A percentile compares a stretch with the other conserved stretches of the same genome.
Conservation (phyloP, 805 yeast species). For the Metschnikowia orientalis region DNA sequence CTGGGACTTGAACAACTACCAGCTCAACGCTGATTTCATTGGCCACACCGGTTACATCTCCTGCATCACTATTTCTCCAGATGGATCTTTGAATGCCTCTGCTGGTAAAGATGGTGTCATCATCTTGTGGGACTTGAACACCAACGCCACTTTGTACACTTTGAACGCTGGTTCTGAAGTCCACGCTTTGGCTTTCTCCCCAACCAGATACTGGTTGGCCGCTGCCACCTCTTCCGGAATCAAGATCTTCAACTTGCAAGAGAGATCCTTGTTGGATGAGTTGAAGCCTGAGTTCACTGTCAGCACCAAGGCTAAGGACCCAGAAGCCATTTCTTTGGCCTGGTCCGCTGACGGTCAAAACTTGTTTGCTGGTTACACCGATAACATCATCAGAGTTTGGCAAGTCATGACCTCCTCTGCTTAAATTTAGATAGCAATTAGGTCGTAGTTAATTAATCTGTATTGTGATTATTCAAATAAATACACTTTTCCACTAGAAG, state of each 20-base stretch:
- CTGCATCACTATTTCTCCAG: slow-evolving; percentile 97
- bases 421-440: slow-evolving; percentile 20
- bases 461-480: slow-evolving; percentile 38
- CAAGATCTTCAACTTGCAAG: slow-evolving; percentile 97
- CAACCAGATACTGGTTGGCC: slow-evolving; percentile 99
- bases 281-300: slow-evolving; percentile 96
- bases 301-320: slow-evolving; percentile 87
- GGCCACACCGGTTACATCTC: slow-evolving; percentile 99
- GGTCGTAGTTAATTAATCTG: background rate
- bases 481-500: slow-evolving; percentile 87
- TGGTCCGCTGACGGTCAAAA: slow-evolving; percentile 99
- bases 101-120: slow-evolving; percentile 99
- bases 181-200: slow-evolving; percentile 98
- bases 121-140: slow-evolving; percentile 95
- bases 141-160: slow-evolving; percentile 84
- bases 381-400: slow-evolving; percentile 99
- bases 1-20: slow-evolving; percentile 86
- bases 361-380: slow-evolving; percentile 99
- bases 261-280: slow-evolving; percentile 90
- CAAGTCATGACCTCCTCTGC: slow-evolving; percentile 91
- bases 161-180: slow-evolving; percentile 94
- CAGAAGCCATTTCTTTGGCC: slow-evolving; percentile 95
- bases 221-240: slow-evolving; percentile 98
- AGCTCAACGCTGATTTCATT: slow-evolving; percentile 89
- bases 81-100: slow-evolving; percentile 98